phyloP scores from a whole-genome alignment of 768 basidiomycete genomes.

The Coprinellus aureogranulatus region DNA sequence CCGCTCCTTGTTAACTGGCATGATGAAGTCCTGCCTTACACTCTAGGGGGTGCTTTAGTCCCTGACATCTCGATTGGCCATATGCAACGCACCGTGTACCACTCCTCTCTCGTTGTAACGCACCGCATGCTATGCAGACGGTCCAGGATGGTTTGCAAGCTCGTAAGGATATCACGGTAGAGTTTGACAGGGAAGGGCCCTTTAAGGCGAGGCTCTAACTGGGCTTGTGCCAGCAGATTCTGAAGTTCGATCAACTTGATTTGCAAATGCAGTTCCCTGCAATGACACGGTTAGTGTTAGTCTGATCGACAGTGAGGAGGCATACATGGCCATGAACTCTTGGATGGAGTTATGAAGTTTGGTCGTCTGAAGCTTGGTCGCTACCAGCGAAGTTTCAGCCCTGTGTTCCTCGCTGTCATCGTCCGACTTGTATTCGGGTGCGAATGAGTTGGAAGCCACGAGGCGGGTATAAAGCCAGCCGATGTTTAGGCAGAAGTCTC shows the following conservation, averaged over 20 bases:
- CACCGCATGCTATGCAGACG: slow-evolving; percentile 93
- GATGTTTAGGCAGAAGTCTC: slow-evolving; percentile 94
- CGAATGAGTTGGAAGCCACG: slow-evolving; percentile 81
- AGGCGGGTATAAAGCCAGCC: slow-evolving; percentile 94
- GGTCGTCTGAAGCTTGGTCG: slow-evolving; percentile 35
- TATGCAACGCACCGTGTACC: slow-evolving; percentile 77
- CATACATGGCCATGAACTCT: slow-evolving; percentile 91
- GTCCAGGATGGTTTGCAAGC: slow-evolving; percentile 82
- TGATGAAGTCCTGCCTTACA: slow-evolving; percentile 82
- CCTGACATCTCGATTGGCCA: background rate
- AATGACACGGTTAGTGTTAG: too few species aligned
- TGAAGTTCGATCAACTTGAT: slow-evolving; percentile 86
- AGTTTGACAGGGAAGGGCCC: slow-evolving; percentile 88
- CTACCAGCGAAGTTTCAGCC: slow-evolving; percentile 20
- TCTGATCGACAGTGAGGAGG: too few species aligned
- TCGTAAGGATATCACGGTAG: slow-evolving; percentile 80
- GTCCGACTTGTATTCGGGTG: slow-evolving; percentile 42
- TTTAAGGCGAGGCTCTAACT: slow-evolving; percentile 91
- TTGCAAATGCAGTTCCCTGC: slow-evolving; percentile 93
- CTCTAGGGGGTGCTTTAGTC: slow-evolving; percentile 43
- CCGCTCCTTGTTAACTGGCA: slow-evolving; percentile 85
- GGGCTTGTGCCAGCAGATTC: slow-evolving; percentile 80
- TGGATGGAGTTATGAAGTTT: slow-evolving; percentile 63
- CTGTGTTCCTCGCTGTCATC: slow-evolving; percentile 23
- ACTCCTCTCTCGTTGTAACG: slow-evolving; percentile 94